phyloP scores from a whole-genome alignment of 1,139 yeast species.

The Protomyces arabidopsidicola region DNA sequence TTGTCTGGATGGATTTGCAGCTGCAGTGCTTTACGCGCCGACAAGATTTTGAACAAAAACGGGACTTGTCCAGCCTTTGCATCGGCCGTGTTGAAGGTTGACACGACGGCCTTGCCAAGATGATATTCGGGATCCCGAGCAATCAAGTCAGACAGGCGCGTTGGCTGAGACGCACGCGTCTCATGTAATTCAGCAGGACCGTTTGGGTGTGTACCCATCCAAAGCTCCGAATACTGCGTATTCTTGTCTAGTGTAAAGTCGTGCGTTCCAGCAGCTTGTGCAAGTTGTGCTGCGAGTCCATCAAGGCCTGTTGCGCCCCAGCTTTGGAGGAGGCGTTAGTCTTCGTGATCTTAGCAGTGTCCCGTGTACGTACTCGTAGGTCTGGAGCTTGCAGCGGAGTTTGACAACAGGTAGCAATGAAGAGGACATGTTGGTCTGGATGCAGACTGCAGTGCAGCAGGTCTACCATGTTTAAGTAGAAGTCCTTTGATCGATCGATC shows the following conservation, averaged over 20 bases:
- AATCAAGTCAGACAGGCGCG: conserved; percentile 62
- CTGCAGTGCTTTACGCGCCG: conserved; percentile 84
- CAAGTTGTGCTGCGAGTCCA: conserved; percentile 19
- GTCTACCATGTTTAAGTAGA: too few relatives aligned
- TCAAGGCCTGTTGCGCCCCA: conserved; percentile 23
- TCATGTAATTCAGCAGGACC: conserved; percentile 64
- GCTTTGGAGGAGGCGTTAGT: too few relatives aligned
- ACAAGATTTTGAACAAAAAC: conserved; percentile 84
- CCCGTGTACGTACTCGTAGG: too few relatives aligned
- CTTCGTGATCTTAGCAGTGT: too few relatives aligned
- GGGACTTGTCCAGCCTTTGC: too few relatives aligned
- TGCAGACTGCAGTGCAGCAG: too few relatives aligned
- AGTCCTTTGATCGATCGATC: too few relatives aligned
- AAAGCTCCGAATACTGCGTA: conserved; percentile 44
- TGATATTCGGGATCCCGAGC: conserved; percentile 54
- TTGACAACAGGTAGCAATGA: too few relatives aligned
- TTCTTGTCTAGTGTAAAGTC: conserved; percentile 7
- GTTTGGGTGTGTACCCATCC: conserved; percentile 99
- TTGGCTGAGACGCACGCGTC: too few relatives aligned
- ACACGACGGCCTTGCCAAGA: conserved; percentile 54
- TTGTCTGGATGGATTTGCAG: conserved; percentile 99
- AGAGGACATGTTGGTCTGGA: too few relatives aligned
- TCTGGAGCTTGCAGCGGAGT: too few relatives aligned
- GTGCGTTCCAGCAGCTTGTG: conserved; percentile 9
- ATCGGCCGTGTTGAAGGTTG: conserved; percentile 54